Evolutionary conservation across 257 asterid genomes (phyloP).

Genomic region (Solanum chiquidenum): DNA sequence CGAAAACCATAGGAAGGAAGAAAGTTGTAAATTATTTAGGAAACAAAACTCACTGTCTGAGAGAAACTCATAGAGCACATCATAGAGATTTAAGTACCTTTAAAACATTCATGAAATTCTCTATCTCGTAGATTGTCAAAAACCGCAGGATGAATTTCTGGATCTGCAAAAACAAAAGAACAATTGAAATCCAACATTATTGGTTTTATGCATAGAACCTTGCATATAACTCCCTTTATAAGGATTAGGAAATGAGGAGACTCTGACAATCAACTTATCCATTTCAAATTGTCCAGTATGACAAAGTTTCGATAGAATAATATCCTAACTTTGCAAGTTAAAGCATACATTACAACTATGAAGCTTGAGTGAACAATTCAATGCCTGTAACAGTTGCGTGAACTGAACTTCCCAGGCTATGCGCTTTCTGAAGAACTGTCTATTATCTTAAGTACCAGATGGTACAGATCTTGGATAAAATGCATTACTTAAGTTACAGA

Average conservation of each 20-base stretch:
- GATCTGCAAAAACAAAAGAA: constrained; percentile 31
- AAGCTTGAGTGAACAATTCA: not conserved
- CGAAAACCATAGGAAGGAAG: not conserved
- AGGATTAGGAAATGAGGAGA: not conserved
- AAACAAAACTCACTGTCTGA: not conserved
- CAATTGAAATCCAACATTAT: not conserved
- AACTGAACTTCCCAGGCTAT: not conserved
- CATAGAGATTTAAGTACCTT: constrained; percentile 36
- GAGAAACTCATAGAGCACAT: not conserved
- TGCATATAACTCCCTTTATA: not conserved
- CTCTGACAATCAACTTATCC: not conserved
- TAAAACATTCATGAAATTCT: constrained; percentile 43
- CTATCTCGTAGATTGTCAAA: constrained; percentile 33
- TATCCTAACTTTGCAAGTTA: not conserved
- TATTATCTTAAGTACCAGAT: not conserved
- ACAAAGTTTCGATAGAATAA: not conserved
- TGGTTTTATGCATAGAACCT: not conserved
- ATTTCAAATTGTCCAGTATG: not conserved
- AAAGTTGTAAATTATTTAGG: not conserved
- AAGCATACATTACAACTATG: not conserved
- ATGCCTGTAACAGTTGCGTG: not conserved
- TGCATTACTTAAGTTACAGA: not conserved
- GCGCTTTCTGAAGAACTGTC: not conserved
- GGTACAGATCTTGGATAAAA: not conserved
- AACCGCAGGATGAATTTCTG: constrained; percentile 70